A percentile compares a stretch with the other conserved stretches of the same genome.
Conservation (phyloP, 2,329 filamentous ascomycete species). For the Torrubiella hemipterigena region DNA sequence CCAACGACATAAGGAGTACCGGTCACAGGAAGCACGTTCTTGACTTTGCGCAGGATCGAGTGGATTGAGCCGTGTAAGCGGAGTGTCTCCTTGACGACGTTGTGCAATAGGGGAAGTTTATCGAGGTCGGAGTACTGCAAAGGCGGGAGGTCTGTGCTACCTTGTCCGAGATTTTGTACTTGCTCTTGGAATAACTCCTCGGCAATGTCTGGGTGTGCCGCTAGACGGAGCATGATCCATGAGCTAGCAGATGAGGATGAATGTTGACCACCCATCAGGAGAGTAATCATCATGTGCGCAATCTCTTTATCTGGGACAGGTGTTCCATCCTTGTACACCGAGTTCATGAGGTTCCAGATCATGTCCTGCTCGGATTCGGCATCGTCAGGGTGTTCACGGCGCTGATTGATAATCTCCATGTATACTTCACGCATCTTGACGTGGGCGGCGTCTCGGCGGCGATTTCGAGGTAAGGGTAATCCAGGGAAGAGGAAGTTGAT, state of each 20-base stretch:
- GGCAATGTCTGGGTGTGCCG: conserved; percentile 54
- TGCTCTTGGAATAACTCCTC: conserved; percentile 64
- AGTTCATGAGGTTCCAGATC: conserved; percentile 70
- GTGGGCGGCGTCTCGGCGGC: conserved; percentile 58
- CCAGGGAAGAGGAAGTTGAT: conserved; percentile 77
- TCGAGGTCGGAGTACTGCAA: conserved; percentile 48
- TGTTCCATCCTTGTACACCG: conserved; percentile 62
- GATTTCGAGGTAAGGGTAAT: conserved; percentile 66
- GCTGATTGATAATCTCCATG: conserved; percentile 54
- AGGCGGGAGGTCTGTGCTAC: conserved; percentile 32
- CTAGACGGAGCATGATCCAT: conserved; percentile 68
- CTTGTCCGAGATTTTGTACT: conserved; percentile 34
- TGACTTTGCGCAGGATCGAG: conserved; percentile 62
- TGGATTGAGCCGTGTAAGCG: conserved; percentile 62
- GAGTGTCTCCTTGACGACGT: conserved; percentile 61
- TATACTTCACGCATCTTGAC: conserved; percentile 60
- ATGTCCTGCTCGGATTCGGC: conserved; percentile 49
- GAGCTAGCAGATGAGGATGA: conserved; percentile 73
- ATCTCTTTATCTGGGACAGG: conserved; percentile 62
- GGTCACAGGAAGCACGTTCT: conserved; percentile 48
- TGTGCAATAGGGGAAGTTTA: conserved; percentile 46
- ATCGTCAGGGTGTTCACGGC: conserved; percentile 37
- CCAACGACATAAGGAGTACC: conserved; percentile 41
- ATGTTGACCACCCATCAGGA: conserved; percentile 87
- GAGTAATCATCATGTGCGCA: conserved; percentile 80